Conservation (phyloP, 2,329 filamentous ascomycete species). For the Colletotrichum scovillei region DNA sequence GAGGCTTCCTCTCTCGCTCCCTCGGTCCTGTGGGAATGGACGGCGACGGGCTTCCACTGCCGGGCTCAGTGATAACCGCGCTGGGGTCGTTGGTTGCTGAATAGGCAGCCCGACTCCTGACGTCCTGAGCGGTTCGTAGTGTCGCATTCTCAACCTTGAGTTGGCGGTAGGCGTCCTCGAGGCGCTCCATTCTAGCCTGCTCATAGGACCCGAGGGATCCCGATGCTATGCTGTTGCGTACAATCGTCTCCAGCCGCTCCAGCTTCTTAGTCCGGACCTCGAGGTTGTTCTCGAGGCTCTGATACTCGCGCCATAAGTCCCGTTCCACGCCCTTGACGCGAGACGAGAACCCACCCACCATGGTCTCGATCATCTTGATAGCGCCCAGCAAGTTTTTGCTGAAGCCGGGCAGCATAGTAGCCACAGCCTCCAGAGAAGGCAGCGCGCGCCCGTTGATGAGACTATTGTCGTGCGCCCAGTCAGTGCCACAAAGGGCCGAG, state of each 20-base stretch:
- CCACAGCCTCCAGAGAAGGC: conserved; percentile 86
- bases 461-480: conserved; percentile 92
- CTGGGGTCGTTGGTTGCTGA: conserved; percentile 52
- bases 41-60: conserved; percentile 63
- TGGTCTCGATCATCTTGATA: conserved; percentile 85
- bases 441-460: conserved; percentile 87
- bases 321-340: conserved; percentile 89
- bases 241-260: conserved; percentile 84
- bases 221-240: conserved; percentile 72
- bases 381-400: conserved; percentile 89
- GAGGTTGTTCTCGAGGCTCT: conserved; percentile 83
- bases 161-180: conserved; percentile 71
- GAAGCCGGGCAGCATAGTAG: conserved; percentile 87
- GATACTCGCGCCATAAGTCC: conserved; percentile 91
- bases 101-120: conserved; percentile 62
- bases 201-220: conserved; percentile 57
- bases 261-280: conserved; percentile 85
- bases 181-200: conserved; percentile 59
- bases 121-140: conserved; percentile 72
- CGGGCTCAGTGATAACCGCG: conserved; percentile 45
- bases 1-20: conserved; percentile 45
- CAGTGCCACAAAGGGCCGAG: conserved; percentile 85
- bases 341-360: conserved; percentile 81
- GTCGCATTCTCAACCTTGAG: conserved; percentile 77
- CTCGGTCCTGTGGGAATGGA: conserved; percentile 66